Evolutionary conservation across 257 asterid genomes (phyloP), one percentile per base, ranked within the genome.

Genomic region (Gynochthodes officinalis): DNA sequence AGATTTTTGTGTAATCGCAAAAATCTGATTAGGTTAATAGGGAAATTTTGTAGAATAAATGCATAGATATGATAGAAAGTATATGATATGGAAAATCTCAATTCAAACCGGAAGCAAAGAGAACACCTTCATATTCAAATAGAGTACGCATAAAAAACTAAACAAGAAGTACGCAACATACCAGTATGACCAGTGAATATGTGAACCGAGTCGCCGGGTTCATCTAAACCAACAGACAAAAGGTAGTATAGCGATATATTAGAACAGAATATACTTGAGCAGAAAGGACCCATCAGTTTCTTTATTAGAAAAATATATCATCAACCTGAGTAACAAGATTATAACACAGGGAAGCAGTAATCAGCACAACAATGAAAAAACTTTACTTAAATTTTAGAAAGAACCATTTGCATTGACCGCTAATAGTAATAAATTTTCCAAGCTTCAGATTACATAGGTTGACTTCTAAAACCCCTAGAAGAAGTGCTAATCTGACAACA

Each of bases 121-220:
- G 19, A 68, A 68, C 5, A 30, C 12, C 19, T 0, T 19, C 23
- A n/a, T 53, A 33, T 0, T 11, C 1, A 15, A 39, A 42, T 44
- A 37, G 61, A 21, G 42, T 13, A 54, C 37, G 21, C 40, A 28
- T 35, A 39, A 7, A 44, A 70, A 28, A 60, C 32, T 71, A 57
- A 44, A 30, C 67, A 39, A 30, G 60, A 49, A 48, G 21, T 72
- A 75, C 28, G 37, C 19, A 42, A 8, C 79, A 33, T 77, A 93
- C 98, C 97, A 68, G 82, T 82, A 75, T 94, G 98, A 50, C 97
- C 97, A 4, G 96, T 88, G 86, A 94, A 94, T 75, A 84, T 88
- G 81, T 94, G 97, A 61, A 82, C 50, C 21, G 98, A 89, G 85
- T 94, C 97, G 73, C 91, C 98, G 73, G 68, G 82, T 73, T 59